Evolutionary conservation across 257 asterid species (phyloP).

Genomic region (Solanum megistacrolobum): DNA sequence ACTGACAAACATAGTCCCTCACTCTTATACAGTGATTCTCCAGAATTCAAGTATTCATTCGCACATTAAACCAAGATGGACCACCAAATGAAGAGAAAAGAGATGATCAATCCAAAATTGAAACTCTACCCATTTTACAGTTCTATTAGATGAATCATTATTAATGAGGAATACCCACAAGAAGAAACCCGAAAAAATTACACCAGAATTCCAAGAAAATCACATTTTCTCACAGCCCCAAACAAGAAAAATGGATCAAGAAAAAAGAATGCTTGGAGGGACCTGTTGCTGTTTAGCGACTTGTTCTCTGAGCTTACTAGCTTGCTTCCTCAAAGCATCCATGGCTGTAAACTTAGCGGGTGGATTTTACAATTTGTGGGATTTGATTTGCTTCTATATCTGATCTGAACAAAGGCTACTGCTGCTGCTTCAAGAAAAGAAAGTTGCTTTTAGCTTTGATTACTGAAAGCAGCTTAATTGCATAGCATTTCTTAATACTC

Average conservation of each 20-base stretch:
- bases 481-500: neutral
- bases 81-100: neutral
- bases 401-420: neutral
- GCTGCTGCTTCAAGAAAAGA: neutral
- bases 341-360: slow-evolving; percentile 9
- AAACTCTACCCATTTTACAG: neutral
- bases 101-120: neutral
- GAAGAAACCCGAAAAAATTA: neutral
- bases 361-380: neutral
- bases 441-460: neutral
- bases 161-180: neutral
- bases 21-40: neutral
- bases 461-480: neutral
- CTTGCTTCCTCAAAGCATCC: slow-evolving; percentile 96
- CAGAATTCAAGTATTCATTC: neutral
- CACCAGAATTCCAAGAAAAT: neutral
- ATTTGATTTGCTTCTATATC: neutral
- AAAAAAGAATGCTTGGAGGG: neutral
- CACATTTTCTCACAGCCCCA: neutral
- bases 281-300: slow-evolving; percentile 99
- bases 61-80: neutral
- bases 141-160: neutral
- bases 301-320: slow-evolving; percentile 79
- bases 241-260: neutral
- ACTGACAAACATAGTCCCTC: neutral